Evolutionary conservation across 2,329 filamentous ascomycete genomes (phyloP).

Genomic region (Didymosphaeria variabile): DNA sequence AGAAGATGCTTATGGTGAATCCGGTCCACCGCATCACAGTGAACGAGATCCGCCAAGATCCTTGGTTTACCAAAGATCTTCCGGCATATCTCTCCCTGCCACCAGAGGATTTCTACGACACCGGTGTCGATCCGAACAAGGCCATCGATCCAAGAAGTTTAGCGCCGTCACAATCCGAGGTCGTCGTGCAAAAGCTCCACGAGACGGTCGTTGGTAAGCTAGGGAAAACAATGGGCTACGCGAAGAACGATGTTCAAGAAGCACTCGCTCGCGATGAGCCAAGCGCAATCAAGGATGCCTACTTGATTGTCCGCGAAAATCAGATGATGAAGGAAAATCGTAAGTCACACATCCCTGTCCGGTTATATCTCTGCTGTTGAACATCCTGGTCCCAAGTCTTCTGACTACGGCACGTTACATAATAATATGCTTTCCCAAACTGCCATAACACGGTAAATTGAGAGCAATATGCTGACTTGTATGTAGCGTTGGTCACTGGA

Average conservation of each 20-base stretch:
- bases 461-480: conserved; percentile 23
- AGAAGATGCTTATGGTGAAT: conserved; percentile 94
- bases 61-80: conserved; percentile 91
- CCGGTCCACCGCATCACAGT: conserved; percentile 94
- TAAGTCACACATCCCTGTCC: conserved; percentile 61
- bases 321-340: conserved; percentile 95
- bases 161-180: conserved; percentile 74
- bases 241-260: conserved; percentile 92
- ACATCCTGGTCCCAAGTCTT: conserved; percentile 19
- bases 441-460: not conserved
- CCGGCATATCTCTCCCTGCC: conserved; percentile 87
- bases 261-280: conserved; percentile 91
- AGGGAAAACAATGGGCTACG: conserved; percentile 98
- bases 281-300: conserved; percentile 98
- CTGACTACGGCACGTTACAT: conserved; percentile 22
- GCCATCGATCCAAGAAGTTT: conserved; percentile 85
- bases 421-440: conserved; percentile 20
- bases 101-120: conserved; percentile 90
- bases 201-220: conserved; percentile 94
- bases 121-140: conserved; percentile 91
- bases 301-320: conserved; percentile 97
- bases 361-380: conserved; percentile 11
- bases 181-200: conserved; percentile 88
- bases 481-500: conserved; percentile 63
- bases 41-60: conserved; percentile 88